Evolutionary conservation across 164 flowering plant genomes (phyloP).

Genomic region (Euptelea pleiosperma): DNA sequence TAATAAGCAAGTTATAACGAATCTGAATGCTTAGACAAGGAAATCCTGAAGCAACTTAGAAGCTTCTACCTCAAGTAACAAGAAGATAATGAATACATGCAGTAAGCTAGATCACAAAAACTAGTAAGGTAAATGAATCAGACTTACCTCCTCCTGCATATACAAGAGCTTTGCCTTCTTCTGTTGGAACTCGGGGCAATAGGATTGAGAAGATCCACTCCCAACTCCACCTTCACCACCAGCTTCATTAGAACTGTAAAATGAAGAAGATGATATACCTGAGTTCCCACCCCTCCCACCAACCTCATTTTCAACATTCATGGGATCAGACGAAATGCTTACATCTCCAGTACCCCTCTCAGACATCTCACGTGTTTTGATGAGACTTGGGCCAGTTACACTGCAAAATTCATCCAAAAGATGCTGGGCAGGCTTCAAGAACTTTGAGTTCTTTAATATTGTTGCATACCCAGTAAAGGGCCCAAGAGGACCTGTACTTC

Average conservation of each 20-base stretch:
- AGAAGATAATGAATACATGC: no score
- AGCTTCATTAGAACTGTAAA: conserved; percentile 29
- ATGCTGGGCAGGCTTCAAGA: conserved; percentile 67
- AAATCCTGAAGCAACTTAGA: no score
- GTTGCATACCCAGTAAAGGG: conserved; percentile 93
- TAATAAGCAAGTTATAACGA: no score
- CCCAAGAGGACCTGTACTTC: conserved; percentile 70
- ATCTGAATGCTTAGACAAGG: no score
- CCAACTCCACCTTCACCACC: conserved; percentile 24
- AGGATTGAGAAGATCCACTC: conserved; percentile 33
- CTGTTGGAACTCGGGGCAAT: conserved; percentile 49
- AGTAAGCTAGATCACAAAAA: no score
- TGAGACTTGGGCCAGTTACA: conserved; percentile 11
- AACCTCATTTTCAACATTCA: conserved; percentile 23
- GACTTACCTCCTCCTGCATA: conserved; percentile 81
- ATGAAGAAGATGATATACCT: conserved; percentile 28
- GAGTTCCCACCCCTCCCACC: conserved; percentile 27
- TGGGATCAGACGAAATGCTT: conserved; percentile 22
- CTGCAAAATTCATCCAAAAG: conserved; percentile 59
- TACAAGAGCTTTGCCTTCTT: conserved; percentile 69
- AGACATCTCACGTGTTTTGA: conserved; percentile 16
- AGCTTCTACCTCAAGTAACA: no score
- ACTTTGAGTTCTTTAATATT: conserved; percentile 69
- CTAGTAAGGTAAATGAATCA: background rate
- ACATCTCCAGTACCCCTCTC: conserved; percentile 28